These are phyloP conservation scores for Blastobotrys proliferans DNA, from an alignment of 1,139 yeast genomes.

Conservation along the genomic window DNA sequence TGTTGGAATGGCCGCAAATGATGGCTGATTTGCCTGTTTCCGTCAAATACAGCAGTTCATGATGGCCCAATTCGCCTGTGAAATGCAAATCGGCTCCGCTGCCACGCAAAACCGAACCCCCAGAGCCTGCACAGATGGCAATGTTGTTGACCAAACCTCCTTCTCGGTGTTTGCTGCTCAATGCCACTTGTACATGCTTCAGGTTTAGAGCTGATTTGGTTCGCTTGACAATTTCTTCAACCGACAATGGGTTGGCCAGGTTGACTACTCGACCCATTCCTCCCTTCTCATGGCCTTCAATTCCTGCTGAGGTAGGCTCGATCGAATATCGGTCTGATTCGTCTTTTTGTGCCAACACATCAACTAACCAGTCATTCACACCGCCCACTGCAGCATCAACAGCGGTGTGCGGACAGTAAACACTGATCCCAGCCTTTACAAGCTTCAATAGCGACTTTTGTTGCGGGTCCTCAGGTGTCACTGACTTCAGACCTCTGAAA, in stretches of 20 bases:
- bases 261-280: slow-evolving; percentile 82
- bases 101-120: slow-evolving; percentile 63
- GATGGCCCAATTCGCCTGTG: slow-evolving; percentile 95
- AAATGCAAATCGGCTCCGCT: slow-evolving; percentile 70
- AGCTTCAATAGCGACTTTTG: slow-evolving; percentile 70
- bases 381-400: slow-evolving; percentile 91
- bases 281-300: slow-evolving; percentile 46
- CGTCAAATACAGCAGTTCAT: slow-evolving; percentile 68
- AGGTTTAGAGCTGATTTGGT: slow-evolving; percentile 56
- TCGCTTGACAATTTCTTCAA: slow-evolving; percentile 46
- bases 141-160: slow-evolving; percentile 37
- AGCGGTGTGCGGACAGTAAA: slow-evolving; percentile 94
- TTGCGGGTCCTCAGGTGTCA: slow-evolving; percentile 67
- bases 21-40: slow-evolving; percentile 75
- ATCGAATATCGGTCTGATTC: slow-evolving; percentile 28
- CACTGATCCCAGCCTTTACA: slow-evolving; percentile 73
- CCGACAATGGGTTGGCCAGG: slow-evolving; percentile 42
- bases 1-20: slow-evolving; percentile 82
- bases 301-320: slow-evolving; percentile 20
- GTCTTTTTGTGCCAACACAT: slow-evolving; percentile 45
- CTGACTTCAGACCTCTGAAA: slow-evolving; percentile 80
- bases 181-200: slow-evolving; percentile 61
- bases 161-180: slow-evolving; percentile 34
- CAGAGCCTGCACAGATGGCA: slow-evolving; percentile 98
- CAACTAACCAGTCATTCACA: slow-evolving; percentile 86